Evolutionary conservation across 768 basidiomycete species (phyloP).

Genomic region (Kwoniella dendrophila): DNA sequence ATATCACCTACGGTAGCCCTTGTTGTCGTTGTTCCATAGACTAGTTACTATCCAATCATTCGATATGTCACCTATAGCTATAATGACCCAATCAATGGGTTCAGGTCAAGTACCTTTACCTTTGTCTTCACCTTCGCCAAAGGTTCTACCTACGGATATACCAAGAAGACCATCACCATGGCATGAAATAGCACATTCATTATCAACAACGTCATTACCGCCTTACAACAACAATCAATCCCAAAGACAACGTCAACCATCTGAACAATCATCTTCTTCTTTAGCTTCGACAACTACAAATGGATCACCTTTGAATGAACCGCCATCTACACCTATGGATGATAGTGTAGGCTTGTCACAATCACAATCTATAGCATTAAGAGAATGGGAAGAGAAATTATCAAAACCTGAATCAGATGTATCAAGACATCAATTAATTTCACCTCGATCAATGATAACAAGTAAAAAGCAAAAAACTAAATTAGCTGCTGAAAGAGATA

Average conservation of each 20-base stretch:
- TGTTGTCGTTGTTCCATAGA: neutral
- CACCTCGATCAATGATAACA: slow-evolving; percentile 1
- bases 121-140: slow-evolving; percentile 5
- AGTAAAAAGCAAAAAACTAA: slow-evolving; percentile 27
- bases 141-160: slow-evolving; percentile 16
- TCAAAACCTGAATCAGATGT: slow-evolving; percentile 24
- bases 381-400: slow-evolving; percentile 38
- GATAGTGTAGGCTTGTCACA: neutral
- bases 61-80: slow-evolving; percentile 5
- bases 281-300: neutral
- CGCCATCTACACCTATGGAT: slow-evolving; percentile 1
- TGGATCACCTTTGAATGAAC: too few species aligned
- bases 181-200: slow-evolving; percentile 44
- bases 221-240: too few species aligned
- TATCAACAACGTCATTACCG: slow-evolving; percentile 39
- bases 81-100: neutral
- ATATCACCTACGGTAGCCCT: neutral
- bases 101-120: too few species aligned
- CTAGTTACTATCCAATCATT: neutral
- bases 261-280: slow-evolving; percentile 18
- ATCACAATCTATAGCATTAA: slow-evolving; percentile 32
- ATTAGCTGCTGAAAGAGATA: slow-evolving; percentile 51
- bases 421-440: slow-evolving; percentile 34
- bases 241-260: too few species aligned
- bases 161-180: slow-evolving; percentile 48